Evolutionary conservation across 768 basidiomycete species (phyloP), one percentile per base, ranked within the genome.

Genomic region (Inosperma sp.): DNA sequence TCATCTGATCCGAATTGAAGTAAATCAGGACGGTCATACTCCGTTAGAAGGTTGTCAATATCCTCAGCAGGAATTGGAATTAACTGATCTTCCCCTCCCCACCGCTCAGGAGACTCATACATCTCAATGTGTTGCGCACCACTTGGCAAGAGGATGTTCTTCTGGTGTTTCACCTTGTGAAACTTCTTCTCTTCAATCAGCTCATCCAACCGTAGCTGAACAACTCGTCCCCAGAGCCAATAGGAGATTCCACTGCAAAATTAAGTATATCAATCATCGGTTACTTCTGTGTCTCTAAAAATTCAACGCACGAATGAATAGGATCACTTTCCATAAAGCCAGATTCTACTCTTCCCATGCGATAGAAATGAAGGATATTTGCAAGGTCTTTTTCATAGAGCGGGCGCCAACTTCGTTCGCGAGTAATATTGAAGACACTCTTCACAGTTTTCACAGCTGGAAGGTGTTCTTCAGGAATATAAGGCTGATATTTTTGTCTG

Each of bases 391-490:
- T 62, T 16, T 62, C 58, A 40, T 51, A 63, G 0, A 68, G 25
- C 0, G 67, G 64, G 4, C 61, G 56, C 67, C 65, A 66, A 2
- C 10, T 37, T 0, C 62, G 59, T 49, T 68, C 63, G 8, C 62
- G 55, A 19, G 63, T 66, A 22, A 68, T 68, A 25, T 68, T 66
- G 13, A 59, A 60, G 1, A 55, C 53, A 54, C 65, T 65, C 44
- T 62, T 65, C 4, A 62, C 59, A 1, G 60, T 52, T 17, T 42
- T 54, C 25, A 59, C 52, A 13, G 66, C 50, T 0, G 65, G 62
- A 1, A 65, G 42, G 0, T 47, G 31, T 5, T 61, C 56, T 10
- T 62, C 54, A 3, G 51, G 10, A 9, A 67, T 34, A 16, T 22
- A 62, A 7, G 60, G 59, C 27, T 64, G 59, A 40, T 44, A 49